Conservation (phyloP, 768 basidiomycete species). For the Mycena belliarum region DNA sequence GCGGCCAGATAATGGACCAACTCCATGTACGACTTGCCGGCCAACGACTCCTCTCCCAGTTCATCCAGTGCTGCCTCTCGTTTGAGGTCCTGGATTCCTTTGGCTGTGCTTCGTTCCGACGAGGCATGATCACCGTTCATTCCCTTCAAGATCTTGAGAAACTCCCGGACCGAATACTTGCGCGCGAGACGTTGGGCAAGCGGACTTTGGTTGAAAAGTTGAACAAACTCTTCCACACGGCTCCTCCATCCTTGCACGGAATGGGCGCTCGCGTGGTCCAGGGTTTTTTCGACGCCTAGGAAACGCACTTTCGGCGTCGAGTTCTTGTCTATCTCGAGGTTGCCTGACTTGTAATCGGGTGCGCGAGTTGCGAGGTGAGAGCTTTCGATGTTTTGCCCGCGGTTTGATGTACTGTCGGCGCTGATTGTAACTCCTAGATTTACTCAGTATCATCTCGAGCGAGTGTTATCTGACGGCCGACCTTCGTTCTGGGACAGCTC, state of each 20-base stretch:
- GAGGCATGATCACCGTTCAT: slow-evolving; percentile 31
- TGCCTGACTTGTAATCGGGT: background rate
- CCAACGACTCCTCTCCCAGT: slow-evolving; percentile 21
- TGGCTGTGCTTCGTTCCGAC: slow-evolving; percentile 22
- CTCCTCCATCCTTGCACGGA: background rate
- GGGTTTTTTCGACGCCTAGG: slow-evolving; percentile 3
- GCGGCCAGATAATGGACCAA: slow-evolving; percentile 22
- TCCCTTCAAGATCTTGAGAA: slow-evolving; percentile 15
- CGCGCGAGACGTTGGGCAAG: background rate
- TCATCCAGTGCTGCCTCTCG: slow-evolving; percentile 5
- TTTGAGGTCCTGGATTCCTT: slow-evolving; percentile 21
- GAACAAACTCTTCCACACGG: background rate
- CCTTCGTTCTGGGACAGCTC: slow-evolving; percentile 15
- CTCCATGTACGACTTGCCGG: slow-evolving; percentile 11
- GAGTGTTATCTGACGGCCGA: background rate
- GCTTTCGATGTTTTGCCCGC: slow-evolving; percentile 2
- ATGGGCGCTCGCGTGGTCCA: slow-evolving; percentile 3
- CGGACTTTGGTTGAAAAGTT: slow-evolving; percentile 2
- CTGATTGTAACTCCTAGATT: background rate
- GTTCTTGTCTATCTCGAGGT: background rate
- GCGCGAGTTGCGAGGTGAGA: background rate
- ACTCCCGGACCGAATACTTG: background rate
- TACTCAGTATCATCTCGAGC: background rate
- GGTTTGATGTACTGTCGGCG: slow-evolving; percentile 8
- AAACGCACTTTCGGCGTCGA: slow-evolving; percentile 2